Evolutionary conservation across 164 flowering plant species (phyloP), one percentile per base, ranked within the genome.

Genomic region (Malania oleifera): DNA sequence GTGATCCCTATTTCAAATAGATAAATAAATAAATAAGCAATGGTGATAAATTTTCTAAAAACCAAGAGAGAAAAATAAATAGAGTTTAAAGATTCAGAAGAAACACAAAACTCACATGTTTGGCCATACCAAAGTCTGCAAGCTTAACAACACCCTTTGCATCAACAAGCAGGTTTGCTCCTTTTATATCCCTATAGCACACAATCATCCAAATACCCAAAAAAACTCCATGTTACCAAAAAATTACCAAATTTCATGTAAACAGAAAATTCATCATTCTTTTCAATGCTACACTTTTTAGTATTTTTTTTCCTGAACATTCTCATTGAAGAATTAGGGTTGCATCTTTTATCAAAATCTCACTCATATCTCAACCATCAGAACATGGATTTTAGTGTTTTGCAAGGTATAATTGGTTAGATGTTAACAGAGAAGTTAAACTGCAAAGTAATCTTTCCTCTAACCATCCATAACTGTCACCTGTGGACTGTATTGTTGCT

Each of bases 51-150:
- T n/a, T n/a, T n/a, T n/a, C n/a, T n/a, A n/a, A n/a, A n/a, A n/a
- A n/a, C n/a, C n/a, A n/a, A n/a, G n/a, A n/a, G n/a, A n/a, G n/a
- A n/a, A n/a, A n/a, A n/a, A n/a, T n/a, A n/a, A n/a, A n/a, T n/a
- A n/a, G 38, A 7, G 38, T 34, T 12, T 7, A 0, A 34, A 34
- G 46, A 20, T 17, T 17, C 18, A 5, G 0, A 5, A 17, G 46
- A 43, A 43, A 43, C 18, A n/a, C 20, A 43, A 43, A 18, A 43
- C 46, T 43, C 46, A 43, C 46, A 43, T 43, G 46, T 43, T 43
- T 43, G 17, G 46, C 46, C 46, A 43, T 43, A 20, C 46, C 46
- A 43, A 43, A 43, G 46, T 43, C 46, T 18, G 46, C 46, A 43
- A 43, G 46, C 22, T 43, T 43, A 18, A 43, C 46, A 43, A 43